A percentile compares a stretch with the other conserved stretches of the same genome.
These are phyloP conservation scores for Myxozyma vanderwaltii DNA, from an alignment of 805 yeast species.

Conservation along the genomic window DNA sequence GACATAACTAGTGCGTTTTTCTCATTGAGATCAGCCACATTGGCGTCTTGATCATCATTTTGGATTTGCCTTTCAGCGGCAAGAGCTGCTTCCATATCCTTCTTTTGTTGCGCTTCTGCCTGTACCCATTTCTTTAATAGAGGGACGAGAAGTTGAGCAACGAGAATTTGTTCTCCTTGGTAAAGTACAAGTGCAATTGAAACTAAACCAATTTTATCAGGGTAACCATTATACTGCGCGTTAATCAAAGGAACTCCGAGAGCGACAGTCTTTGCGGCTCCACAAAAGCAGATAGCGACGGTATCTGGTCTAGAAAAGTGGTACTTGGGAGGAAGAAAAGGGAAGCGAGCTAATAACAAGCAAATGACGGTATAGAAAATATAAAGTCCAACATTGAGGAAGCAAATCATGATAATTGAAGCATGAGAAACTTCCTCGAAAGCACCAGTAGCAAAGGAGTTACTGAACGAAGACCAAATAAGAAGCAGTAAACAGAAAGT, in stretches of 20 bases:
- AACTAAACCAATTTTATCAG: constrained; percentile 61
- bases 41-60: background rate
- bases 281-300: constrained; percentile 79
- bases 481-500: constrained; percentile 75
- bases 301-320: constrained; percentile 72
- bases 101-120: constrained; percentile 14
- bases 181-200: constrained; percentile 82
- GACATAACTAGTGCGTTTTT: background rate
- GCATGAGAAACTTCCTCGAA: constrained; percentile 69
- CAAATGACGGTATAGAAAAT: constrained; percentile 72
- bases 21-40: background rate
- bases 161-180: constrained; percentile 83
- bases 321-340: constrained; percentile 53
- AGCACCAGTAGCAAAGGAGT: constrained; percentile 78
- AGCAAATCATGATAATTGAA: constrained; percentile 73
- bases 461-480: constrained; percentile 52
- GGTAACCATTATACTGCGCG: constrained; percentile 71
- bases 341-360: constrained; percentile 62
- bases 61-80: constrained; percentile 1
- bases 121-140: constrained; percentile 70
- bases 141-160: constrained; percentile 72
- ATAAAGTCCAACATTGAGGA: constrained; percentile 80
- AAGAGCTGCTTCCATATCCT: constrained; percentile 7
- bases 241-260: constrained; percentile 82
- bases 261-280: constrained; percentile 93